Evolutionary conservation across 2,329 filamentous ascomycete species (phyloP).

Genomic region (Beauveria medogensis): DNA sequence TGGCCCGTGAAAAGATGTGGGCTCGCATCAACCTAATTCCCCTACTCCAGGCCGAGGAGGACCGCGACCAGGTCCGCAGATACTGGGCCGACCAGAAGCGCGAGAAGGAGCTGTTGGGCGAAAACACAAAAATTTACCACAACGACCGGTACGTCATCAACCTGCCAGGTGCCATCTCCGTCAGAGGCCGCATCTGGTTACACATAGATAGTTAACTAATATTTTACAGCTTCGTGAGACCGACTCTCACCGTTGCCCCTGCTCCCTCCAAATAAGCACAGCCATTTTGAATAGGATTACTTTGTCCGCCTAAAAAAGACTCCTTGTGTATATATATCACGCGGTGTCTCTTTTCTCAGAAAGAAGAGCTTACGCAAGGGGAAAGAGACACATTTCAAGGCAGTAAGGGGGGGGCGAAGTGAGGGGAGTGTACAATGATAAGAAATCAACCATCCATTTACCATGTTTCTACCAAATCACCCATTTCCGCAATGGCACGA

Average conservation of each 20-base stretch:
- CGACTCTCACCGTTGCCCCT: slow-evolving; percentile 71
- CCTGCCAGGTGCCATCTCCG: neutral
- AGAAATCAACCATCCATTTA: slow-evolving; percentile 3
- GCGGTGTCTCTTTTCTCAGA: neutral
- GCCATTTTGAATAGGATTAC: neutral
- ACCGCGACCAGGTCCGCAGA: slow-evolving; percentile 86
- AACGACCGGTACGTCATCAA: slow-evolving; percentile 62
- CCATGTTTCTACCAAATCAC: neutral
- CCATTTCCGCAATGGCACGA: neutral
- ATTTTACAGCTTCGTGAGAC: slow-evolving; percentile 63
- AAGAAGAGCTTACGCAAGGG: neutral
- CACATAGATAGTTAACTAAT: neutral
- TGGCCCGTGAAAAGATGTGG: slow-evolving; percentile 97
- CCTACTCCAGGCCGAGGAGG: slow-evolving; percentile 89
- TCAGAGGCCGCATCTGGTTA: neutral
- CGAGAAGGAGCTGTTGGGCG: slow-evolving; percentile 84
- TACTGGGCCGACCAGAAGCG: slow-evolving; percentile 79
- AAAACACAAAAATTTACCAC: slow-evolving; percentile 79
- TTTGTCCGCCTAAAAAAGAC: neutral
- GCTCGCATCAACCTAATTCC: slow-evolving; percentile 90
- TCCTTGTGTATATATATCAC: slow-evolving; percentile 13
- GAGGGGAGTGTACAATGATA: neutral
- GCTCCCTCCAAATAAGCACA: slow-evolving; percentile 46
- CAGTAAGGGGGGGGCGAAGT: neutral
- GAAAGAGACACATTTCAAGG: neutral